Base-by-base conservation (phyloP, 23 red algal species). In the Pyropia haitanensis region DNA sequence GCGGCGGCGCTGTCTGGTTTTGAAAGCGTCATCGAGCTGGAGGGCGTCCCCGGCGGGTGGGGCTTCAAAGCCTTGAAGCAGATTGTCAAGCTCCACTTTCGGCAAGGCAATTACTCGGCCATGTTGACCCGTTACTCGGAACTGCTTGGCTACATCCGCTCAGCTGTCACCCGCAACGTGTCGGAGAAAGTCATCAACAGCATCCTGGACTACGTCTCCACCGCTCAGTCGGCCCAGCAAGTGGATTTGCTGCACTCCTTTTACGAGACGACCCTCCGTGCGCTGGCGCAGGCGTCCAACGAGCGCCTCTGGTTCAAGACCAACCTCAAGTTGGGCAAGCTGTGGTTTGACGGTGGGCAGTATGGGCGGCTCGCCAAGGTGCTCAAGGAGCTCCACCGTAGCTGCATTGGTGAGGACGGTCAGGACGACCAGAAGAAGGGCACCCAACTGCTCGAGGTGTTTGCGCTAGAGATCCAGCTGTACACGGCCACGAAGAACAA, bases 391-490 rank as follows among this genome's bases (percentile, higher is more conserved):
- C 75, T 98, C 17, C 86, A 91, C 57, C 51, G 65, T 15, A 76
- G 65, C n/a, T 95, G 91, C 73, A 82, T 75, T 49, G 54, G 70
- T 19, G 82, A 71, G 66, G 81, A 88, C 55, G 81, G 91, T 59
- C 61, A 65, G 16, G 81, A 88, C 63, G 91, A 88, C 49, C 75
- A 70, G 21, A 95, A 95, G 53, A 88, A 95, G 64, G 87, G 94
- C 60, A 87, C 94, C 1, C 94, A 98, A 71, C 63, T 98, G 8
- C 82, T 98, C 31, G 94, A 98, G 60, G 70, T 98, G 18, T 98
- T 87, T 71, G 94, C 94, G 50, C 75, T 98, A 1, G 94, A 98
- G 70, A 98, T 98, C 60, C 94, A 98, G 76, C 73, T 98, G 81
- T 75, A 98, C 74, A 89, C 79, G 14, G 85, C 86, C 1, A 98